A percentile compares a stretch with the other conserved stretches of the same genome.
phyloP scores from a whole-genome alignment of 192 early-diverging fungal species.

The Coemansia sp. region DNA sequence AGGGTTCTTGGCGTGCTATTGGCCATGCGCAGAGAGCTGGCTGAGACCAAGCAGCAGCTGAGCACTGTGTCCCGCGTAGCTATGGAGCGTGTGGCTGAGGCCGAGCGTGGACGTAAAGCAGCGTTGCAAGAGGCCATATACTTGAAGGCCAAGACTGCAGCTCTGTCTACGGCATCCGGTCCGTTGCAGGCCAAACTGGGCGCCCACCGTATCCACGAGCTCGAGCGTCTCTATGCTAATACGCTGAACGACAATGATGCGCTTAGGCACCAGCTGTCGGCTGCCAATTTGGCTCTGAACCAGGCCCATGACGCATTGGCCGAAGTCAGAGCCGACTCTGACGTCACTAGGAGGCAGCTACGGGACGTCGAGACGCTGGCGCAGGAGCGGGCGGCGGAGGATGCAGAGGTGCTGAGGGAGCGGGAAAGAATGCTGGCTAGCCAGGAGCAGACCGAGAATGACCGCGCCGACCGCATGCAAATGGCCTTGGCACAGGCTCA shows the following conservation, averaged over 20 bases:
- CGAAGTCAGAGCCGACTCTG: constrained; percentile 38
- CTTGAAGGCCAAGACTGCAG: constrained; percentile 55
- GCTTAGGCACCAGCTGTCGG: constrained; percentile 47
- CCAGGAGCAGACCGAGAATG: constrained; percentile 8
- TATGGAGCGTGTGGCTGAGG: constrained; percentile 54
- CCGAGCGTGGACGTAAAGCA: constrained; percentile 54
- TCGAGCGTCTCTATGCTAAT: constrained; percentile 57
- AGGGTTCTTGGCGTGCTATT: constrained; percentile 43
- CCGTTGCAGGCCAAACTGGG: constrained; percentile 42
- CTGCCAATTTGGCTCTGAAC: constrained; percentile 46
- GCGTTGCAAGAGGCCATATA: constrained; percentile 61
- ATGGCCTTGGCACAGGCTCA: constrained; percentile 31
- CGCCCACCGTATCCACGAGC: constrained; percentile 45
- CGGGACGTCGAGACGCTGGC: constrained; percentile 42
- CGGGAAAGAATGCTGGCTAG: constrained; percentile 7
- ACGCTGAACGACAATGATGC: constrained; percentile 56
- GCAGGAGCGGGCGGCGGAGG: constrained; percentile 20
- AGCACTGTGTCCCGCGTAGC: constrained; percentile 49
- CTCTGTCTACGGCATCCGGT: constrained; percentile 34
- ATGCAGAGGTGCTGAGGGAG: constrained; percentile 2
- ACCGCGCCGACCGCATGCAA: constrained; percentile 37
- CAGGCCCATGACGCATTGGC: constrained; percentile 49
- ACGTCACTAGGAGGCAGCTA: constrained; percentile 39
- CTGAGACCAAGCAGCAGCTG: constrained; percentile 53
- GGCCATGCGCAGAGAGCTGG: constrained; percentile 51